These are phyloP conservation scores for Tetradesmus obliquus DNA, from an alignment of 139 green algal species.

Conservation along the genomic window DNA sequence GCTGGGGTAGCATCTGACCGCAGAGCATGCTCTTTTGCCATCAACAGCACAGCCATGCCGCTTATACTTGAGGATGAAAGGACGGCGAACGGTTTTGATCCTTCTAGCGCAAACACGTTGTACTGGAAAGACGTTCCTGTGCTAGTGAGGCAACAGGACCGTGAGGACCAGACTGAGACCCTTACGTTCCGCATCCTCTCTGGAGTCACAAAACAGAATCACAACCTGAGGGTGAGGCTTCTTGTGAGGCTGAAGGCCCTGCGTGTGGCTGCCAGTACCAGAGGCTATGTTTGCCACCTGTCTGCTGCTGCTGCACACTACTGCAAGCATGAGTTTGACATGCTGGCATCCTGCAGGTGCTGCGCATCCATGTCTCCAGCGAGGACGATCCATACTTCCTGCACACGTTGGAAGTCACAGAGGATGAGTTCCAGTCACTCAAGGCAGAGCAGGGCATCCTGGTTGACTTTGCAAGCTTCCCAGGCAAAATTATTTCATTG, in stretches of 20 bases:
- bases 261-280: not conserved
- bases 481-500: constrained; percentile 87
- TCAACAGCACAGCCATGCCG: constrained; percentile 50
- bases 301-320: not conserved
- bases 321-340: not conserved
- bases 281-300: not conserved
- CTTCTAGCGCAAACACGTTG: constrained; percentile 69
- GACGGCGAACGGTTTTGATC: constrained; percentile 66
- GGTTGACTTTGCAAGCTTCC: constrained; percentile 93
- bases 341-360: constrained; percentile 54
- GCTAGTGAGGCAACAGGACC: constrained; percentile 64
- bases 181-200: constrained; percentile 81
- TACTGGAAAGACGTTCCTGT: constrained; percentile 83
- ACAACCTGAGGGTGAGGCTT: constrained; percentile 68
- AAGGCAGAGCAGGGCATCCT: constrained; percentile 93
- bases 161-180: constrained; percentile 70
- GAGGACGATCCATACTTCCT: constrained; percentile 84
- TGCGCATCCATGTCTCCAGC: constrained; percentile 83
- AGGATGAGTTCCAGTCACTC: constrained; percentile 90
- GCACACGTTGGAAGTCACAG: constrained; percentile 89
- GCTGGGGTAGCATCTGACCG: not conserved
- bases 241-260: not conserved
- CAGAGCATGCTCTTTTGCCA: not conserved
- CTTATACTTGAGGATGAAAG: constrained; percentile 53
- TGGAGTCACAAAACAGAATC: constrained; percentile 67